Base-by-base conservation (phyloP, 495 filamentous ascomycete genomes). In the Aspergillus biplanus region DNA sequence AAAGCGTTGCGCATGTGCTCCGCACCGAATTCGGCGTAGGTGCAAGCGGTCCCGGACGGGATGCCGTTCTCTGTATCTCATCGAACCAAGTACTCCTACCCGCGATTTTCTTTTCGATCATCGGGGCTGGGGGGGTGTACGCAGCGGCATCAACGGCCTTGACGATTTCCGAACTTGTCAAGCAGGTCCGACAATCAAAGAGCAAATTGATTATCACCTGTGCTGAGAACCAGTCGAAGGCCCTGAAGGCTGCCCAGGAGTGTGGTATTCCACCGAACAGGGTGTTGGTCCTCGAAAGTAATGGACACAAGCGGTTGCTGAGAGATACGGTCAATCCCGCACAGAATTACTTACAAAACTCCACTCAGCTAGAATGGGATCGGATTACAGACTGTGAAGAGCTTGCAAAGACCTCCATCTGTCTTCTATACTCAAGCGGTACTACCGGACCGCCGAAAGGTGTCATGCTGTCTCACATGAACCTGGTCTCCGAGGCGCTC, bases 401-500 rank as follows among this genome's bases (percentile, higher is more conserved):
- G 42, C 31, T 67, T 21, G 65, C 62, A 33, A 16, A 55, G 9
- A 63, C 33, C 1, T 53, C 62, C 18, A 63, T 67, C 15, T 63
- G 60, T 37, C 49, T 67, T 7, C 61, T 67, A 2, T 67, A 63
- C 37, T 67, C 65, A 13, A 63, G 60, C 47, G 92, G 92, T 16
- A 95, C 92, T 0, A 94, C 91, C 0, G 92, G 92, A 4, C 71
- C 89, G 56, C 91, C 92, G 6, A 95, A 96, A 73, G 92, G 92
- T 5, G 92, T 94, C 32, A 88, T 88, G 83, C 74, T 95, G 7
- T 87, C 82, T 35, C 92, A 96, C 71, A 66, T 69, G 56, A 95
- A 95, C 69, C 83, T 95, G 53, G 82, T 91, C 4, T 69, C 89
- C 48, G 91, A 94, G 69, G 67, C 82, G 3, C 63, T 85, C 54